phyloP scores from a whole-genome alignment of 495 filamentous ascomycete species.

The Platismatia glauca region DNA sequence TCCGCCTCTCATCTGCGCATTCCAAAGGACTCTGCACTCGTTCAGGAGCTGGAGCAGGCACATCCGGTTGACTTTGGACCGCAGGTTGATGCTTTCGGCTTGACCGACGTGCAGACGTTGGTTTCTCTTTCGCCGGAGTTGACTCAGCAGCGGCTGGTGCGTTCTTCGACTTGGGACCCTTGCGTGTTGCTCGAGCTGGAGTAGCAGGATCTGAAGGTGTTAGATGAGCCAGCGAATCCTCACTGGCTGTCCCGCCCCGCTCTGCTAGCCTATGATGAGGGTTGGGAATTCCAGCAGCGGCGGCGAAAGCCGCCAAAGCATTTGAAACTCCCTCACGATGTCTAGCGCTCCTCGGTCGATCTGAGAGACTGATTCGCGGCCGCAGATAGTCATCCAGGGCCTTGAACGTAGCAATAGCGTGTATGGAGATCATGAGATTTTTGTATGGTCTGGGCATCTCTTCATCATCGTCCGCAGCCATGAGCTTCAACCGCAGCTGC shows the following conservation, averaged over 20 bases:
- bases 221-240: constrained; percentile 28
- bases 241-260: constrained; percentile 25
- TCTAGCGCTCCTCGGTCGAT: constrained; percentile 63
- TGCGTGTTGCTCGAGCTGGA: constrained; percentile 22
- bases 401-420: constrained; percentile 97
- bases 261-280: constrained; percentile 31
- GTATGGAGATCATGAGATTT: constrained; percentile 96
- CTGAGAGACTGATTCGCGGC: constrained; percentile 75
- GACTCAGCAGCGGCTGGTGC: constrained; percentile 24
- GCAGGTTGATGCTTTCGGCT: constrained; percentile 44
- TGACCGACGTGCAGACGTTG: constrained; percentile 41
- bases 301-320: constrained; percentile 70
- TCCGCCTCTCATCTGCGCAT: constrained; percentile 86
- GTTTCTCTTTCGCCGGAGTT: constrained; percentile 37
- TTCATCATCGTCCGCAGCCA: constrained; percentile 74
- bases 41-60: constrained; percentile 39
- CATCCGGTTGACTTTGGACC: constrained; percentile 38
- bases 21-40: constrained; percentile 55
- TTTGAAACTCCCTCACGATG: constrained; percentile 57
- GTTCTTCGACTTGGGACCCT: constrained; percentile 30
- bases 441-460: constrained; percentile 77
- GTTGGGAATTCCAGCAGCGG: constrained; percentile 51
- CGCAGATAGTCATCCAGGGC: constrained; percentile 92
- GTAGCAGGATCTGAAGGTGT: constrained; percentile 20
- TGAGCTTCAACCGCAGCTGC: constrained; percentile 80